Evolutionary conservation across 495 filamentous ascomycete genomes (phyloP).

Genomic region (Astrothelium macrocarpum): DNA sequence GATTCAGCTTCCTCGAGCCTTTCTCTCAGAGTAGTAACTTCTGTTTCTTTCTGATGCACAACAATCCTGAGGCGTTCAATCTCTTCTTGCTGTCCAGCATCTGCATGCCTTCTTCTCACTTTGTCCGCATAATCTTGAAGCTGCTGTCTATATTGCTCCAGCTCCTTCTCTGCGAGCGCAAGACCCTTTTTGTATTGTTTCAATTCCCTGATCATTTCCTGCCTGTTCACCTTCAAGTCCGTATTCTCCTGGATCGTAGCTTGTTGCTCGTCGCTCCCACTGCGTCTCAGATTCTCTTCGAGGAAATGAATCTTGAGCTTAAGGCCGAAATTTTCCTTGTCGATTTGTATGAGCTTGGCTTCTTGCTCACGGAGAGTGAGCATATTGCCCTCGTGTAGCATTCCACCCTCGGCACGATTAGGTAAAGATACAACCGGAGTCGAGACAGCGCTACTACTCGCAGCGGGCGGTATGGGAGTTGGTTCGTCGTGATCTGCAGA

Average conservation of each 20-base stretch:
- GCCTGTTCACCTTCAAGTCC: slow-evolving; percentile 81
- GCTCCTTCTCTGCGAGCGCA: slow-evolving; percentile 63
- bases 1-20: slow-evolving; percentile 25
- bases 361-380: slow-evolving; percentile 90
- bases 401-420: slow-evolving; percentile 49
- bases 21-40: slow-evolving; percentile 24
- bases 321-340: slow-evolving; percentile 79
- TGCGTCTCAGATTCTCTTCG: slow-evolving; percentile 68
- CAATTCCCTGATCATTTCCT: slow-evolving; percentile 80
- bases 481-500: slow-evolving; percentile 43
- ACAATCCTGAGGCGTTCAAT: slow-evolving; percentile 43
- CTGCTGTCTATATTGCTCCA: slow-evolving; percentile 68
- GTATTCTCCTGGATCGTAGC: slow-evolving; percentile 86
- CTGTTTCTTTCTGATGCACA: slow-evolving; percentile 35
- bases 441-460: slow-evolving; percentile 61
- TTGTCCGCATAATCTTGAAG: slow-evolving; percentile 70
- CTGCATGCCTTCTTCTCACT: slow-evolving; percentile 60
- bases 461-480: slow-evolving; percentile 60
- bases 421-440: slow-evolving; percentile 66
- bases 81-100: slow-evolving; percentile 51
- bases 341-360: slow-evolving; percentile 81
- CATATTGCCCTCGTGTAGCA: slow-evolving; percentile 73
- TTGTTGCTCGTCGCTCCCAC: slow-evolving; percentile 79
- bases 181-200: slow-evolving; percentile 73
- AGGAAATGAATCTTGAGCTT: slow-evolving; percentile 77